Evolutionary conservation across 140 eudicot species (phyloP), one percentile per base, ranked within the genome.

Genomic region (Erigeron philadelphicus): DNA sequence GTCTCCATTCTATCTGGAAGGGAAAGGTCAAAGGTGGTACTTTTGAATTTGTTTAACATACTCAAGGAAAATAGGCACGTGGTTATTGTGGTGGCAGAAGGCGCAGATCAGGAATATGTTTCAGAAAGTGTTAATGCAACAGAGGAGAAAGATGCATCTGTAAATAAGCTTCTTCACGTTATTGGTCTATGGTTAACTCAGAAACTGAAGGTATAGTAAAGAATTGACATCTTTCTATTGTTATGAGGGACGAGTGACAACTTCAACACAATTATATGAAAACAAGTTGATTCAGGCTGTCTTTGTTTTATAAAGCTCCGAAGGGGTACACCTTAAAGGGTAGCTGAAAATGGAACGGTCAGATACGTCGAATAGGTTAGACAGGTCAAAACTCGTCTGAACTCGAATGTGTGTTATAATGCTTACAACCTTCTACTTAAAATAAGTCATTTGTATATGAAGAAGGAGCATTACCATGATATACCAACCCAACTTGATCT

Each of bases 1-100:
- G 74, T 84, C 97, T 43, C 95, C 93, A 46, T 90, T 90, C 69
- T 90, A 84, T 76, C 85, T 90, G 66, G 97, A 90, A 81, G 97
- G 97, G 72, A 72, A 75, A 38, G 95, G 95, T 56, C 70, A 72
- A 75, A 38, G 95, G 95, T 56, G 97, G 97, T 67, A 90, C 87
- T 71, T 90, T 61, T 85, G 97, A 90, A 67, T 90, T 78, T 81
- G 72, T 90, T 75, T 90, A 90, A 57, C 87, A 84, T 90, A 81
- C 93, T 90, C 38, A 90, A 87, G 76, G 97, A 87, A 79, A 85
- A 92, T 66, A 45, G 83, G 58, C 95, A 88, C 69, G 68, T 85
- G 72, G 85, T 88, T 21, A 91, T 85, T 71, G 95, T 88, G 48
- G 66, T 84, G 67, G 95, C 89, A 44, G 96, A 88, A 84, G 97